Evolutionary conservation across 2,329 filamentous ascomycete genomes (phyloP).

Genomic region (Pseudogymnoascus sp.): DNA sequence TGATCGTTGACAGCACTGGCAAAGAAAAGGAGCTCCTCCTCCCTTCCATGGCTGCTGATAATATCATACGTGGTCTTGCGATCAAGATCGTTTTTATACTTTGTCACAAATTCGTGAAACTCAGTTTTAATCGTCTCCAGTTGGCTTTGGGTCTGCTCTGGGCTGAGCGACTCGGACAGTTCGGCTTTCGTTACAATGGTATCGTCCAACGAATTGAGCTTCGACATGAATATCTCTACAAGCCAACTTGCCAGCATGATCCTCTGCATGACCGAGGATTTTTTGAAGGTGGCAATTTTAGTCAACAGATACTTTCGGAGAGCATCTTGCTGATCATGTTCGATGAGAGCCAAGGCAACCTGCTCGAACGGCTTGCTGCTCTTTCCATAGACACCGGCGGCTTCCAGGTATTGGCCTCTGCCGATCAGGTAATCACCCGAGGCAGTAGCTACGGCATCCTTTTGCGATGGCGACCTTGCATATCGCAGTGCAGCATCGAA

Average conservation of each 20-base stretch:
- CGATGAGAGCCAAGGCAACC: conserved; percentile 84
- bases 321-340: conserved; percentile 83
- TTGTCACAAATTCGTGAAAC: conserved; percentile 80
- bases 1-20: conserved; percentile 85
- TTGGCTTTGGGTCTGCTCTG: conserved; percentile 63
- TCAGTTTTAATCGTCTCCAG: conserved; percentile 66
- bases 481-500: conserved; percentile 85
- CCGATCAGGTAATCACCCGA: conserved; percentile 82
- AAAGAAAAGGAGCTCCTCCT: conserved; percentile 87
- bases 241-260: conserved; percentile 95
- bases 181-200: conserved; percentile 86
- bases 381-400: conserved; percentile 83
- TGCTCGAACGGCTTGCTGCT: conserved; percentile 97
- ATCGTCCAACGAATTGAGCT: conserved; percentile 89
- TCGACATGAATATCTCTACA: conserved; percentile 93
- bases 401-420: conserved; percentile 76
- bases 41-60: conserved; percentile 88
- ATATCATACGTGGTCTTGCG: conserved; percentile 90
- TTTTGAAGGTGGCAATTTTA: conserved; percentile 76
- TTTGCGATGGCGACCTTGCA: conserved; percentile 72
- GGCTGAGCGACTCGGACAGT: conserved; percentile 62
- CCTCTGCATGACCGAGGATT: conserved; percentile 80
- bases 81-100: conserved; percentile 81
- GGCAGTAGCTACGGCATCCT: conserved; percentile 83
- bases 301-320: conserved; percentile 82